These are phyloP conservation scores for Nicotiana obtusifolia DNA, from an alignment of 257 asterid species.

Conservation along the genomic window DNA sequence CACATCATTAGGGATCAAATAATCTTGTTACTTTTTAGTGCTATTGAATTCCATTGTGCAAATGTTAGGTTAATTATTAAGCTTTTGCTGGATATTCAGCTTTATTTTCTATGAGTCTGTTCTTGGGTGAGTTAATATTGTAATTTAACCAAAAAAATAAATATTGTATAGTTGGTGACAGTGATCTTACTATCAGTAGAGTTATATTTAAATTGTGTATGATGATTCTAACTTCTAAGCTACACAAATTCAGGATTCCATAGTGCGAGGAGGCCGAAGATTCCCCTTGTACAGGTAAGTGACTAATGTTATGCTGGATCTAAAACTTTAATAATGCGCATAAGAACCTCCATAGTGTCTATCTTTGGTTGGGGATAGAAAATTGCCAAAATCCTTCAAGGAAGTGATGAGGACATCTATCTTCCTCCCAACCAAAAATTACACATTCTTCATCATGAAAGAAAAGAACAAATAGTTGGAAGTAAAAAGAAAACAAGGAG, in stretches of 20 bases:
- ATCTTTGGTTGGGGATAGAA: not conserved
- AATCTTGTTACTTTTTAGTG: not conserved
- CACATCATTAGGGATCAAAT: not conserved
- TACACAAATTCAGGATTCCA: slow-evolving; percentile 58
- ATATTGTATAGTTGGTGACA: not conserved
- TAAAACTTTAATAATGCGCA: not conserved
- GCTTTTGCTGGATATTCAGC: not conserved
- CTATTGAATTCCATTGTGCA: not conserved
- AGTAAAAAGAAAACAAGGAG: not conserved
- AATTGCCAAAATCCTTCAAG: not conserved
- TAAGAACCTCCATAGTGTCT: not conserved
- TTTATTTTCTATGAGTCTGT: not conserved
- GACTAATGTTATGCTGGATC: not conserved
- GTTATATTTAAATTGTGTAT: not conserved
- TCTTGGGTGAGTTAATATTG: not conserved
- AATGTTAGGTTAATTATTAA: not conserved
- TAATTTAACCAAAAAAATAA: not conserved
- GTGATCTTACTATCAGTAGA: not conserved
- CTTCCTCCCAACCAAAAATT: not conserved
- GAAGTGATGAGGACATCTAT: not conserved
- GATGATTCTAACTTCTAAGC: slow-evolving; percentile 13
- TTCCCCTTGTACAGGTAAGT: slow-evolving; percentile 85
- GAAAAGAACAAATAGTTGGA: not conserved
- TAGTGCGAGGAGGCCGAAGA: slow-evolving; percentile 74
- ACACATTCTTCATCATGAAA: not conserved